Percentiles rank a stretch among this genome's conserved stretches.
Evolutionary conservation across 1,284 basidiomycete species (phyloP).

Genomic region (Polyporus tsugae): DNA sequence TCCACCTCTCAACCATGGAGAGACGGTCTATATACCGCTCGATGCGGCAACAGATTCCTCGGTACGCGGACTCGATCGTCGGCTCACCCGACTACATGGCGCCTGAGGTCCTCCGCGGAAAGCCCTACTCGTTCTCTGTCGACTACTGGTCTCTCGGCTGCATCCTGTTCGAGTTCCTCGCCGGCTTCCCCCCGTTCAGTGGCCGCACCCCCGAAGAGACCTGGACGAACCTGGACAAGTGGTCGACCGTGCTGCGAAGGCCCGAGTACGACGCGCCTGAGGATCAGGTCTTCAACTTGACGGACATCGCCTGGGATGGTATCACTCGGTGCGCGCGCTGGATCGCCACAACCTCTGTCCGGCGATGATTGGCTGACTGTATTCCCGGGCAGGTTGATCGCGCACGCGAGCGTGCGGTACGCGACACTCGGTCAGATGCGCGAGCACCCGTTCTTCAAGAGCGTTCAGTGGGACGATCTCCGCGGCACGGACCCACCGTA

Average conservation of each 20-base stretch:
- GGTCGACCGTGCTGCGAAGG: conserved; percentile 89
- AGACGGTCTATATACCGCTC: conserved; percentile 95
- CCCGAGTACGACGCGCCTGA: conserved; percentile 97
- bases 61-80: conserved; percentile 97
- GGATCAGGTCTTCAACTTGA: conserved; percentile 97
- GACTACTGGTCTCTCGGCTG: conserved; percentile 99
- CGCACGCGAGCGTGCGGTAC: conserved; percentile 83
- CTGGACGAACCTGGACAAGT: conserved; percentile 99
- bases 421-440: conserved; percentile 79
- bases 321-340: conserved; percentile 73
- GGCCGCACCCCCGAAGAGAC: conserved; percentile 97
- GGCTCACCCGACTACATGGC: conserved; percentile 99
- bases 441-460: conserved; percentile 87
- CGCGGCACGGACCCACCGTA: conserved; percentile 90
- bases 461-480: conserved; percentile 80
- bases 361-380: not conserved
- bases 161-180: conserved; percentile 98
- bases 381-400: conserved; percentile 58
- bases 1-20: conserved; percentile 94
- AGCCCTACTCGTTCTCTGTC: conserved; percentile 94
- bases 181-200: conserved; percentile 97
- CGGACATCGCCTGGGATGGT: conserved; percentile 96
- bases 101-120: conserved; percentile 92
- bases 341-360: not conserved
- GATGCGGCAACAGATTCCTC: conserved; percentile 89